A percentile compares a stretch with the other conserved stretches of the same genome.
phyloP scores from a whole-genome alignment of 1,139 yeast species.

The Suhomyces taliae region DNA sequence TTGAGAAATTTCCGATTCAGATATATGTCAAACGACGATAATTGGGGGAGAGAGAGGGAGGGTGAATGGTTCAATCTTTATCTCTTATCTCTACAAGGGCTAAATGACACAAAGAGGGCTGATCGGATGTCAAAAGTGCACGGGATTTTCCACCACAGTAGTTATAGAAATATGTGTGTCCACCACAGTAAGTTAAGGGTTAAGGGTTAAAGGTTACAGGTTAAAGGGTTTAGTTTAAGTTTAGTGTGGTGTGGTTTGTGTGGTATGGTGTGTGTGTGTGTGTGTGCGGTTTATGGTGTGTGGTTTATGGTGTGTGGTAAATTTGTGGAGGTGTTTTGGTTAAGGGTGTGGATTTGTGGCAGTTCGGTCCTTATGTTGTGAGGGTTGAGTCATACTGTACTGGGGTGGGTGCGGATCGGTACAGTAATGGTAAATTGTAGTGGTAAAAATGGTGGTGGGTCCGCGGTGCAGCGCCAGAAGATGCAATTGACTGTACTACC shows the following conservation, averaged over 20 bases:
- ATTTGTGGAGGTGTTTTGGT: too few relatives aligned
- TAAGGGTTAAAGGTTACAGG: neutral
- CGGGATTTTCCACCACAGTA: constrained; percentile 8
- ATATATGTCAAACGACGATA: constrained; percentile 4
- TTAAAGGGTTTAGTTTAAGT: too few relatives aligned
- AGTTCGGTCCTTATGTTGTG: neutral
- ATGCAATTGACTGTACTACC: too few relatives aligned
- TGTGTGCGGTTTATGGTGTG: too few relatives aligned
- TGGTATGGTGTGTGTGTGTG: too few relatives aligned
- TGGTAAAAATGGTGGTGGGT: too few relatives aligned
- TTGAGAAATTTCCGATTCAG: neutral
- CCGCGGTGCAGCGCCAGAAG: too few relatives aligned
- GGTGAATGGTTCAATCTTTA: neutral
- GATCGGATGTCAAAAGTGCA: constrained; percentile 7
- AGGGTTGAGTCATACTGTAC: too few relatives aligned
- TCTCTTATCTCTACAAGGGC: constrained; percentile 6
- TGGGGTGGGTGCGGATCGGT: too few relatives aligned
- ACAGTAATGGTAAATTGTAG: too few relatives aligned
- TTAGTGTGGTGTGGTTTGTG: too few relatives aligned
- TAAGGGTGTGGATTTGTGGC: neutral
- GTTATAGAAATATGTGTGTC: neutral
- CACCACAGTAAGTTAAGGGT: neutral
- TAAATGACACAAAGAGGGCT: constrained; percentile 4
- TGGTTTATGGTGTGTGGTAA: too few relatives aligned
- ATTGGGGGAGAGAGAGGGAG: neutral